Evolutionary conservation across 495 filamentous ascomycete species (phyloP).

Genomic region (Immersiella caudata): DNA sequence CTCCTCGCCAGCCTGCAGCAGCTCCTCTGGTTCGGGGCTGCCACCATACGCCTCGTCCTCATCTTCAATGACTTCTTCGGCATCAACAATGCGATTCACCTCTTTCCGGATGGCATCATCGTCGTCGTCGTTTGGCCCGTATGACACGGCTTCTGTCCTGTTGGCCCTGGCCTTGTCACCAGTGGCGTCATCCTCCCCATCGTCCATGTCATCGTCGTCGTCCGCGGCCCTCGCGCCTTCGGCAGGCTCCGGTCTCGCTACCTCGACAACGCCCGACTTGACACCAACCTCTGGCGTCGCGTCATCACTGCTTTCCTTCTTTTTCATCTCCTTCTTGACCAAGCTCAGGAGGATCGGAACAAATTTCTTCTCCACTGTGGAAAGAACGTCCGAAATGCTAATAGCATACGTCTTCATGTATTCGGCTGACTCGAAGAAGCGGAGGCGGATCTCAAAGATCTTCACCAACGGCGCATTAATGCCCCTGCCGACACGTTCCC

Average conservation of each 20-base stretch:
- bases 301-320: constrained; percentile 66
- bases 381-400: constrained; percentile 69
- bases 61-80: constrained; percentile 48
- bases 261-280: constrained; percentile 69
- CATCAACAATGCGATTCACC: constrained; percentile 56
- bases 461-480: constrained; percentile 69
- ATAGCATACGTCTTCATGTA: constrained; percentile 88
- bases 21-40: constrained; percentile 48
- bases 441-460: constrained; percentile 78
- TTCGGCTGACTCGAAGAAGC: constrained; percentile 81
- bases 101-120: constrained; percentile 72
- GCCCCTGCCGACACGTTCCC: constrained; percentile 72
- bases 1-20: constrained; percentile 51
- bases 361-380: constrained; percentile 78
- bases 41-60: constrained; percentile 63
- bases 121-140: constrained; percentile 89
- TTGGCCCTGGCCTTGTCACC: constrained; percentile 73
- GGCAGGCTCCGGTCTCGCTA: constrained; percentile 48
- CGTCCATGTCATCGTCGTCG: constrained; percentile 69
- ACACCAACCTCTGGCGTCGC: constrained; percentile 81
- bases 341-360: constrained; percentile 67
- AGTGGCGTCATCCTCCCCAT: constrained; percentile 84
- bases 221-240: constrained; percentile 58
- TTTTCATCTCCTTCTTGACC: constrained; percentile 76
- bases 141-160: constrained; percentile 77